Conservation (phyloP, 306 rosid genomes). For the Clitoria ternatea region DNA sequence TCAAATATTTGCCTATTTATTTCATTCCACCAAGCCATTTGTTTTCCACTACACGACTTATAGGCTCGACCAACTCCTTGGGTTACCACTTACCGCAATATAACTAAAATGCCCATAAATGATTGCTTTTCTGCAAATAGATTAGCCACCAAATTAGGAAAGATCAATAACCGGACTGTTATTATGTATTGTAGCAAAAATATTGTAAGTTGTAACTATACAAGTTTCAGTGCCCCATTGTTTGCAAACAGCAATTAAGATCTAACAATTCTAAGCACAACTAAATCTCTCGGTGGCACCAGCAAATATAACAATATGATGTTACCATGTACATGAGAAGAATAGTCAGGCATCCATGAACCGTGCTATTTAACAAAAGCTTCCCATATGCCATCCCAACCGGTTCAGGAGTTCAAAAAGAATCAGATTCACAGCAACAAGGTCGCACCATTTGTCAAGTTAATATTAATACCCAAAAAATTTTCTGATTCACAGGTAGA, state of each 20-base stretch:
- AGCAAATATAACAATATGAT: constrained; percentile 36
- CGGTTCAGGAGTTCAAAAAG: constrained; percentile 29
- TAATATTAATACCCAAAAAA: constrained; percentile 27
- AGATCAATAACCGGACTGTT: constrained; percentile 31
- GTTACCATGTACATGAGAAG: constrained; percentile 55
- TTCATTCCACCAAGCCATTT: too few relatives aligned
- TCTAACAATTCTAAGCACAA: constrained; percentile 26
- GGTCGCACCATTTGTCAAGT: constrained; percentile 23
- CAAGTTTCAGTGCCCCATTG: constrained; percentile 46
- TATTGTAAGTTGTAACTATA: constrained; percentile 52
- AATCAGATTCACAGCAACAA: constrained; percentile 30
- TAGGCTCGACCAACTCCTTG: too few relatives aligned
- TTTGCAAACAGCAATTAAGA: constrained; percentile 23
- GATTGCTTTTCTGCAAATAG: neutral
- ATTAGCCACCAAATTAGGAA: neutral
- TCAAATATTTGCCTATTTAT: too few relatives aligned
- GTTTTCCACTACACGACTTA: too few relatives aligned
- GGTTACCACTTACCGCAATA: neutral
- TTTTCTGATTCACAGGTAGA: constrained; percentile 27
- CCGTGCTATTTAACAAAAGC: constrained; percentile 23
- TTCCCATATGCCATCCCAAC: constrained; percentile 7
- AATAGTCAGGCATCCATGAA: constrained; percentile 40
- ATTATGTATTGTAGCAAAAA: constrained; percentile 35
- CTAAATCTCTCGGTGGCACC: constrained; percentile 36
- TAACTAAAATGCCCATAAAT: neutral